Evolutionary conservation across 2,329 filamentous ascomycete genomes (phyloP).

Genomic region (Periconia sp.): DNA sequence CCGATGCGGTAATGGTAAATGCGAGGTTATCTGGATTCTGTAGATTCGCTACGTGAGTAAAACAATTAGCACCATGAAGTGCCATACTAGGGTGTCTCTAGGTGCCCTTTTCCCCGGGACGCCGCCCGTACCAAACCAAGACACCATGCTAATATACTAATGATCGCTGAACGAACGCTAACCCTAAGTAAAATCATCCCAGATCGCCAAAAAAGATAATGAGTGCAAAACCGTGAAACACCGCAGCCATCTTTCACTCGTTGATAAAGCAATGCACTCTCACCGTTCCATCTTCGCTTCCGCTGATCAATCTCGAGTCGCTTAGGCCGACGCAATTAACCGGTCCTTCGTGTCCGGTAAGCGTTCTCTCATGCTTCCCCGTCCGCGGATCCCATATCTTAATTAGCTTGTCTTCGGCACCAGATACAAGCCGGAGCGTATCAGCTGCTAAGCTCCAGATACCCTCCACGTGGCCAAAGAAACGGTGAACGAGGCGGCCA

Average conservation of each 20-base stretch:
- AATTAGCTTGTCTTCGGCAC: slow-evolving; percentile 91
- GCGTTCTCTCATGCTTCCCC: slow-evolving; percentile 89
- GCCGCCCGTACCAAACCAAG: slow-evolving; percentile 4
- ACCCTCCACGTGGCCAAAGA: slow-evolving; percentile 96
- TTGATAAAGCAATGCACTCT: slow-evolving; percentile 60
- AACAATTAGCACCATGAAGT: too few relatives aligned
- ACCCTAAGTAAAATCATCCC: too few relatives aligned
- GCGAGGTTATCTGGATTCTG: too few relatives aligned
- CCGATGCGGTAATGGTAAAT: too few relatives aligned
- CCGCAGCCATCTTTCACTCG: slow-evolving; percentile 1
- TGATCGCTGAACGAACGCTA: background rate
- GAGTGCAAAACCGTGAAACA: too few relatives aligned
- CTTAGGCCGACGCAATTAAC: slow-evolving; percentile 93
- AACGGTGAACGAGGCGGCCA: slow-evolving; percentile 83
- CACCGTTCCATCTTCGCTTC: slow-evolving; percentile 92
- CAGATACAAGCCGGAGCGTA: slow-evolving; percentile 84
- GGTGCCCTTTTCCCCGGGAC: background rate
- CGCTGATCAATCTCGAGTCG: slow-evolving; percentile 87
- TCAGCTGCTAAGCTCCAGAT: slow-evolving; percentile 94
- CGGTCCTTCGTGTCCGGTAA: slow-evolving; percentile 87
- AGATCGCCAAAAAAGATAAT: too few relatives aligned
- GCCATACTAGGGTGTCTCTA: too few relatives aligned
- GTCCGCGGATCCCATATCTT: slow-evolving; percentile 95
- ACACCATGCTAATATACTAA: too few relatives aligned
- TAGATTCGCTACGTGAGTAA: too few relatives aligned